Evolutionary conservation across 257 asterid genomes (phyloP), one percentile per base, ranked within the genome.

Genomic region (Apocynum venetum): DNA sequence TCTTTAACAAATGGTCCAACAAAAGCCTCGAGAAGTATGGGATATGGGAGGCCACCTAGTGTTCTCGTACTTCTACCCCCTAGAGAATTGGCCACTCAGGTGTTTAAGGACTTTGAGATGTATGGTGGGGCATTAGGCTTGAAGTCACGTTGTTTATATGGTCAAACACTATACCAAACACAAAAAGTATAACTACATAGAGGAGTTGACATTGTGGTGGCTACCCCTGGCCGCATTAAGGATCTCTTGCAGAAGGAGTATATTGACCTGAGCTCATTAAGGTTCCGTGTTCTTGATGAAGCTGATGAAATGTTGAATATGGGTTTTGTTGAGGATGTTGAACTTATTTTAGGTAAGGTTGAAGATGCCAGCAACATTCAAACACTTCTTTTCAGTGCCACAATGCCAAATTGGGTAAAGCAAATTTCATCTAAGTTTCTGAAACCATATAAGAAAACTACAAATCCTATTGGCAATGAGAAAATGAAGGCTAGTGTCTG

Each of bases 251-350:
- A 89, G 81, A 90, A 96, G 85, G 96, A 93, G 49, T 91, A 88
- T 82, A 78, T 96, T 65, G 93, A 96, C 88, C 90, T 96, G 48
- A 80, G 97, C 76, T 69, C 88, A 43, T 85, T 96, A 60, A 87
- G 88, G 89, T 96, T 96, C 80, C 94, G 99, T 47, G 97, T 93
- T 4, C 99, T 96, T 80, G 99, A 96, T 43, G 99, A 96, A 86
- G 97, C 97, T 72, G 99, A 96, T 91, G 99, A 96, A 84, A 96
- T 96, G 99, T 82, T 96, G 87, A 90, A 94, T 83, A 96, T 96
- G 97, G 99, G 99, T 74, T 96, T 96, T 85, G 99, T 96, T 76
- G 99, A 96, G 20, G 99, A 96, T 60, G 99, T 96, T 79, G 99
- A 96, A 84, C 89, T 96, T 70, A 93, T 96, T 87, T 92, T 96